These are phyloP conservation scores for Rhodocollybia butyracea DNA, from an alignment of 768 basidiomycete genomes.

Conservation along the genomic window DNA sequence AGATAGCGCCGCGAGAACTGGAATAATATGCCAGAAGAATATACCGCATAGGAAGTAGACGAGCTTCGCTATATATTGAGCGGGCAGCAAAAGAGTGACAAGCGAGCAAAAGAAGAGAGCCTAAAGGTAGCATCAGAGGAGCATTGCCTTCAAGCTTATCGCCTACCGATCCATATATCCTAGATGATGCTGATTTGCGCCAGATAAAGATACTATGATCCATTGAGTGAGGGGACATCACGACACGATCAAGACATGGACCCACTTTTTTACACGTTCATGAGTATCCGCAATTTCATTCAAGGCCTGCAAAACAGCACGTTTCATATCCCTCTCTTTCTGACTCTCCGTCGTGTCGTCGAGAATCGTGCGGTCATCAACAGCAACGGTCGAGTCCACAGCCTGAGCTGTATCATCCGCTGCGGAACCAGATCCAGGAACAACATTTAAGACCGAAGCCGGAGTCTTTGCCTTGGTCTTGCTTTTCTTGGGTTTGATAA, in stretches of 20 bases:
- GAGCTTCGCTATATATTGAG: conserved; percentile 47
- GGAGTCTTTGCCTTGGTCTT: conserved; percentile 22
- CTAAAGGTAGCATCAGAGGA: conserved; percentile 22
- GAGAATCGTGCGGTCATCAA: conserved; percentile 19
- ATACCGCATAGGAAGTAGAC: conserved; percentile 44
- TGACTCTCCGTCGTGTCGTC: conserved; percentile 31
- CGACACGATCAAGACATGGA: background rate
- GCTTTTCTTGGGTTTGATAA: conserved; percentile 33
- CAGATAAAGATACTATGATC: conserved; percentile 59
- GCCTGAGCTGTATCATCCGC: too few species aligned
- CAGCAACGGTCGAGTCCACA: background rate
- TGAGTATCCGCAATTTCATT: conserved; percentile 56
- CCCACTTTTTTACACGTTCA: conserved; percentile 63
- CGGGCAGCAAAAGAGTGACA: conserved; percentile 42
- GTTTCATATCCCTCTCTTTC: conserved; percentile 41
- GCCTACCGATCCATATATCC: conserved; percentile 45
- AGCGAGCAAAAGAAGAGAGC: conserved; percentile 35
- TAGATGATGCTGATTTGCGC: conserved; percentile 52
- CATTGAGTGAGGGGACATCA: background rate
- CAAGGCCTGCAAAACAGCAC: conserved; percentile 35
- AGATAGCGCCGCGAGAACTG: conserved; percentile 51
- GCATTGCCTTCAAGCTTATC: background rate
- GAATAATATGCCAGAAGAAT: conserved; percentile 62
- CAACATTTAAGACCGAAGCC: too few species aligned
- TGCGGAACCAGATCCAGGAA: too few species aligned